phyloP scores from a whole-genome alignment of 2,329 filamentous ascomycete species.

The Xylogone sp. region DNA sequence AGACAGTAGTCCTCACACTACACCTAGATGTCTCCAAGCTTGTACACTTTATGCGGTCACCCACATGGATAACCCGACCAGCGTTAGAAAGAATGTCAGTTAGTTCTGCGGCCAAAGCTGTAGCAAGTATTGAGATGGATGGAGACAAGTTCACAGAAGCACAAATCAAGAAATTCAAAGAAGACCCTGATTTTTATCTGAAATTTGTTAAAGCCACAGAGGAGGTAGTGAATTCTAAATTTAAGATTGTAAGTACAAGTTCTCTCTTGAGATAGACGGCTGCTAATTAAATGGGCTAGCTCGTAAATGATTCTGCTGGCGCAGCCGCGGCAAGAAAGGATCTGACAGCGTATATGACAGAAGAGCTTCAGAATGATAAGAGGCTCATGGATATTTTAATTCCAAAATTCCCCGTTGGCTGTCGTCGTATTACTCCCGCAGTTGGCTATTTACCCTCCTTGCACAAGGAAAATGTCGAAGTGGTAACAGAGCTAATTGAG shows the following conservation, averaged over 20 bases:
- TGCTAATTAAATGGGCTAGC: no score
- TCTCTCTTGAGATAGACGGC: no score
- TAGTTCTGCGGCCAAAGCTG: constrained; percentile 36
- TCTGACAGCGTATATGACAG: constrained; percentile 8
- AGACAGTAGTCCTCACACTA: no score
- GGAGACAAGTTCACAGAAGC: constrained; percentile 33
- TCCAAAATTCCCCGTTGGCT: constrained; percentile 86
- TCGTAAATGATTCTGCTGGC: constrained; percentile 11
- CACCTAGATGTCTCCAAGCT: no score
- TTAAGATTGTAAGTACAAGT: no score
- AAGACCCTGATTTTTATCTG: constrained; percentile 29
- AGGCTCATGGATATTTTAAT: constrained; percentile 12
- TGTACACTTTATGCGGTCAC: constrained; percentile 46
- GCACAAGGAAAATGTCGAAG: constrained; percentile 31
- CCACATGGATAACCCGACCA: constrained; percentile 38
- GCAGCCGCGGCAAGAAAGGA: constrained; percentile 10
- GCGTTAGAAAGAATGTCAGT: no score
- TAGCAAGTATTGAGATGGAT: constrained; percentile 31
- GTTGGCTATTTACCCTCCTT: constrained; percentile 37
- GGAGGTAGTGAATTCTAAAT: constrained; percentile 9
- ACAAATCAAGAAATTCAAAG: constrained; percentile 33
- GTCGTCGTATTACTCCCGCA: constrained; percentile 65
- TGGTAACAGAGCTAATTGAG: constrained; percentile 15
- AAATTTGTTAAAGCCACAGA: constrained; percentile 13
- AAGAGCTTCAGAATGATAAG: constrained; percentile 20